Conservation (phyloP, 139 green algal genomes). For the Limnomonas spitsbergensis region DNA sequence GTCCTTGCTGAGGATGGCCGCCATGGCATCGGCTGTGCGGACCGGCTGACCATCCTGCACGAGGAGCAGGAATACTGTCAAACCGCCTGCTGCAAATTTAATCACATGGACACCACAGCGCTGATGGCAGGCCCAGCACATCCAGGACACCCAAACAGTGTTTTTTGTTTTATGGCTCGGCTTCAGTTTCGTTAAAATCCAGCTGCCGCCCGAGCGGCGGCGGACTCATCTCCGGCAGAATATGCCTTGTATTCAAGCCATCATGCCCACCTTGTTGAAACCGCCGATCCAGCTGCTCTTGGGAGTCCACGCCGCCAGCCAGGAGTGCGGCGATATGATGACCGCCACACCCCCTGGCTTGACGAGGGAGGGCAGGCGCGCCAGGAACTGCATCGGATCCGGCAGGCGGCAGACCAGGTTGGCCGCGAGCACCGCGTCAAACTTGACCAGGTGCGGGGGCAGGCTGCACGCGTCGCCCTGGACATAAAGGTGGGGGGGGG, state of each 20-base stretch:
- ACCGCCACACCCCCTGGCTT: conserved; percentile 64
- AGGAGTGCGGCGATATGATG: conserved; percentile 69
- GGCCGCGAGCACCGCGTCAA: conserved; percentile 72
- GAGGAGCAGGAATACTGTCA: too few relatives aligned
- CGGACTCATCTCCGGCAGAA: too few relatives aligned
- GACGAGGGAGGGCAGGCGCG: conserved; percentile 63
- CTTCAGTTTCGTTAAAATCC: too few relatives aligned
- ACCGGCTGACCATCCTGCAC: conserved; percentile 31
- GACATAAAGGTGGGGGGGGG: too few relatives aligned
- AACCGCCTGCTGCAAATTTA: too few relatives aligned
- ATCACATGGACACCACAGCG: too few relatives aligned
- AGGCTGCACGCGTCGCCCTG: conserved; percentile 63
- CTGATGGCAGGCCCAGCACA: too few relatives aligned
- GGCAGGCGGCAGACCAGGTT: conserved; percentile 79
- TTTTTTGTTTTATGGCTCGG: too few relatives aligned
- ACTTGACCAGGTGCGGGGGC: conserved; percentile 25
- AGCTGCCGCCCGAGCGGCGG: too few relatives aligned
- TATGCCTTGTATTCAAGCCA: neutral
- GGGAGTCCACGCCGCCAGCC: conserved; percentile 64
- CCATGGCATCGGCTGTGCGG: conserved; percentile 12
- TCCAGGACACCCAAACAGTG: too few relatives aligned
- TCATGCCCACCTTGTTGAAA: conserved; percentile 18
- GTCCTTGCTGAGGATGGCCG: conserved; percentile 22
- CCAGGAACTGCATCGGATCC: conserved; percentile 61
- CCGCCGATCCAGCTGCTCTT: conserved; percentile 43